Evolutionary conservation across 176 grass and related monocot genomes (phyloP), one percentile per base, ranked within the genome.

Genomic region (Pharus latifolius): DNA sequence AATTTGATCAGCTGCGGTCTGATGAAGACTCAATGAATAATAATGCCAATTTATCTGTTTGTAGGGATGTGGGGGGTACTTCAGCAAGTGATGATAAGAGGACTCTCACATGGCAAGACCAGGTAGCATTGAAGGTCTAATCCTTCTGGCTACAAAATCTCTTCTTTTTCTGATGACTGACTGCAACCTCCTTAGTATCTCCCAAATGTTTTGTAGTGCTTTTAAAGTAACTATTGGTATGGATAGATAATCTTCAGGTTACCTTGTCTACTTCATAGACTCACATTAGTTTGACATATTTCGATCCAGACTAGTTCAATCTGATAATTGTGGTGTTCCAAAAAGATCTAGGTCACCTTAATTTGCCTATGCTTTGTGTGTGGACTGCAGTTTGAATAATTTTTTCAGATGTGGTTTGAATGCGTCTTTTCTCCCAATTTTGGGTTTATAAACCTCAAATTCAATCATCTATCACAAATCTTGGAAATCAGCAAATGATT

Each of bases 101-200:
- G 80, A 67, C 77, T 34, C 69, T 77, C 31, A 19, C 86, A 63
- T 92, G 86, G 89, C 77, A 87, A 83, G 94, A 97, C 34, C 89
- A 41, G 28, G 67, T 83, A 78, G 78, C 50, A 0, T 82, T 92
- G 45, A 63, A 83, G 73, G 75, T 82, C 42, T 97, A 85, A 51
- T 82, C 14, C 22, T 1, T 46, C 22, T 47, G n/a, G 29, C 11
- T 49, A 16, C 31, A 29, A 61, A 40, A 56, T 63, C 27, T 22
- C 24, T 35, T 55, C 23, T 27, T 53, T 62, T 5, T 77, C 38
- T 56, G 22, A 56, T 56, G 49, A 44, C 19, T 62, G 29, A 63
- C 23, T 64, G 61, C 38, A 15, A 27, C 42, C n/a, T 27, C 28
- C 56, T 17, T 22, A 30, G 20, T 47, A 49, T 65, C 20, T 17